These are phyloP conservation scores for Rutidosis leptorrhynchoides DNA, from an alignment of 129 eudicot genomes.

Conservation along the genomic window DNA sequence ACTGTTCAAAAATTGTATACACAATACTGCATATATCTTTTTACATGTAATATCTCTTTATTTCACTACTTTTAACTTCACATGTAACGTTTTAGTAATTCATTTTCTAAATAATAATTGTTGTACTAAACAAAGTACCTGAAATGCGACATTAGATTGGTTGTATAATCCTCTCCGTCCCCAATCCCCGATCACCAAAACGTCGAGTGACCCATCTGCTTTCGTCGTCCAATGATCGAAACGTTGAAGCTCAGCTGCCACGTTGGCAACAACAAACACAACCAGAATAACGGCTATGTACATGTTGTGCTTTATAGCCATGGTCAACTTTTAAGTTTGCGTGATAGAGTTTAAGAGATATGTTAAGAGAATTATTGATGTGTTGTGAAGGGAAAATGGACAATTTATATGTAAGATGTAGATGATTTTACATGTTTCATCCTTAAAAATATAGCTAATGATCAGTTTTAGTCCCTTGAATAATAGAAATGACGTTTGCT, in stretches of 20 bases:
- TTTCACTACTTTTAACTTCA: background rate
- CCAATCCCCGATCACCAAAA: constrained; percentile 85
- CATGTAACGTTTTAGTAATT: background rate
- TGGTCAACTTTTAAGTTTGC: background rate
- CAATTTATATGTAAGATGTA: constrained; percentile 3
- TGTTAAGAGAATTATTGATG: background rate
- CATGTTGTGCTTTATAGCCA: constrained; percentile 18
- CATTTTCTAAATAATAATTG: background rate
- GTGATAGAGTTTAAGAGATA: background rate
- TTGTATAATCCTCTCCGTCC: constrained; percentile 69
- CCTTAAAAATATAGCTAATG: constrained; percentile 1
- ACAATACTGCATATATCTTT: no score
- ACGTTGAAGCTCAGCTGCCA: constrained; percentile 44
- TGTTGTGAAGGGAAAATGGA: background rate
- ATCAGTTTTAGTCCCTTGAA: constrained; percentile 16
- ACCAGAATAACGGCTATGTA: constrained; percentile 22
- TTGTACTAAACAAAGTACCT: constrained; percentile 36
- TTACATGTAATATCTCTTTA: no score
- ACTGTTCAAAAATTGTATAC: no score
- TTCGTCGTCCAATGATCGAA: constrained; percentile 40
- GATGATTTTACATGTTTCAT: background rate
- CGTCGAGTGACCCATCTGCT: constrained; percentile 44
- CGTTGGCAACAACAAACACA: constrained; percentile 17
- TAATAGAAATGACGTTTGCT: no score
- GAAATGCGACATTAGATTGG: constrained; percentile 64